Percentiles rank a stretch among this genome's conserved stretches.
Conservation (phyloP, 192 early-diverging fungal species). For the Backusella tarrabulga region DNA sequence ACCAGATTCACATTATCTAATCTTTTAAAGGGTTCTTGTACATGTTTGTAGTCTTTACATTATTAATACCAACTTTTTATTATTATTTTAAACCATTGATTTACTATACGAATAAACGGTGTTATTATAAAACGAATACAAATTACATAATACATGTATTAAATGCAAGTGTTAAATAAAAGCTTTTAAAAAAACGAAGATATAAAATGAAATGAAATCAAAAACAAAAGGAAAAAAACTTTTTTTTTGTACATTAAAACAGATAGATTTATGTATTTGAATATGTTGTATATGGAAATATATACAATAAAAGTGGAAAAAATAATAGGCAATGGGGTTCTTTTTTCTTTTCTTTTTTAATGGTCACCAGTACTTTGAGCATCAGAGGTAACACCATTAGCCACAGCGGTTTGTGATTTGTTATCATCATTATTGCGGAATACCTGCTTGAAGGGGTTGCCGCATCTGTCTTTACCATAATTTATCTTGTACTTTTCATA, state of each 20-base stretch:
- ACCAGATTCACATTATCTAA: background rate
- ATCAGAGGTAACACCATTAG: background rate
- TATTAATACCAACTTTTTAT: background rate
- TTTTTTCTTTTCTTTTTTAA: background rate
- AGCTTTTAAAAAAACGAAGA: too few species aligned
- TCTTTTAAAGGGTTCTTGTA: too few species aligned
- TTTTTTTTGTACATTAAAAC: too few species aligned
- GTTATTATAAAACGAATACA: background rate
- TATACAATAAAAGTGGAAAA: background rate
- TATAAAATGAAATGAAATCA: too few species aligned
- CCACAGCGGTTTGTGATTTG: background rate
- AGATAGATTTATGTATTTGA: too few species aligned
- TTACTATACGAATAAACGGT: too few species aligned
- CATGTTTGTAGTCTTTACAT: background rate
- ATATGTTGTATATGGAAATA: background rate
- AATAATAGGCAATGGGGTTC: background rate
- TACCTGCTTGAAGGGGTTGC: constrained; percentile 55
- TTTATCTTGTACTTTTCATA: constrained; percentile 58
- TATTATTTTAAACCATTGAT: too few species aligned
- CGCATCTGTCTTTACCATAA: constrained; percentile 88
- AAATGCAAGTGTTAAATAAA: too few species aligned
- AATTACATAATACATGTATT: too few species aligned
- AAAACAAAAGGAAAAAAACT: too few species aligned
- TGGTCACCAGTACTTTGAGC: background rate
- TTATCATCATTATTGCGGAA: constrained; percentile 4